Base-by-base conservation (phyloP, 179 eudicot genomes). In the Monotropa hypopitys region DNA sequence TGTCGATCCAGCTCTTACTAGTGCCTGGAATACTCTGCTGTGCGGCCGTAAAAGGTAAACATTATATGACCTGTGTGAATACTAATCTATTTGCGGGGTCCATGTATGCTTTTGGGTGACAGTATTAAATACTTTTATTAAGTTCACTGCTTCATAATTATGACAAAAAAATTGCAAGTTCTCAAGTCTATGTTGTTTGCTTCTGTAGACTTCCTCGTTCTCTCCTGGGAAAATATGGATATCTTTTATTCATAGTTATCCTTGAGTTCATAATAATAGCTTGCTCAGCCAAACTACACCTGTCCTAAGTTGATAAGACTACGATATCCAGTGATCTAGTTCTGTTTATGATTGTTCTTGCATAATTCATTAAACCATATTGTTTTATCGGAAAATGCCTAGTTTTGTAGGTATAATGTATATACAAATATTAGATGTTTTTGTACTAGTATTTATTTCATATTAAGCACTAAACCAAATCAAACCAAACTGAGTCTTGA, bases 1-100 rank as follows among this genome's bases (percentile, higher is more conserved):
- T 86, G 99, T 96, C 80, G 99, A 96, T 91, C 99, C 99, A 53
- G 97, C 91, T 84, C 98, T 96, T 76, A 93, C 99, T 74, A 95
- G 99, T 86, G 99, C 97, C 49, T 95, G 99, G 98, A 95, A 95
- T 86, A 95, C 99, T 75, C 98, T 95, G 77, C 76, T 95, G 13
- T 87, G 87, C 81, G 99, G 99, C 54, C 97, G 95, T 83, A 95
- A 95, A 87, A 93, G 99, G 99, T 92, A 79, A 81, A 63, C 21
- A 63, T 76, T 26, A 21, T 46, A 30, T 50, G 49, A 49, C 9
- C 21, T 65, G 32, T 28, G 10, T 56, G 80, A 70, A 69, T 53
- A 42, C 43, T 54, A 42, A 56, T 46, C 45, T 33, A 38, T 18
- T 54, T 7, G 47, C 79, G n/a, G 26, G 23, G 0, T 11, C 33